phyloP scores from a whole-genome alignment of 768 basidiomycete species.

The Suillus clintonianus region DNA sequence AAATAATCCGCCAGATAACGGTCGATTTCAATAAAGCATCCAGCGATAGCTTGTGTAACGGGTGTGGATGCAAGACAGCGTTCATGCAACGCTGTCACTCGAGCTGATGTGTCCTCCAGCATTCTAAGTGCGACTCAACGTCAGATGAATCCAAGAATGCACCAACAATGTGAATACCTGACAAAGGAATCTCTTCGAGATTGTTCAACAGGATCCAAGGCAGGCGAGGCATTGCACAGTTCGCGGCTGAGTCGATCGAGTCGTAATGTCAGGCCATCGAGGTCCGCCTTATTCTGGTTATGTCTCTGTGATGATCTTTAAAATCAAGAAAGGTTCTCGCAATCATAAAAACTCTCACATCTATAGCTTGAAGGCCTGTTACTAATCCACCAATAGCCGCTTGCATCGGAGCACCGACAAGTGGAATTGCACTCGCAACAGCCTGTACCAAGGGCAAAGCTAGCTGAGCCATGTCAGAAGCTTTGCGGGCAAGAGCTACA shows the following conservation, averaged over 20 bases:
- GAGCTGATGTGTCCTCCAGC: background rate
- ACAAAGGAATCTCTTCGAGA: background rate
- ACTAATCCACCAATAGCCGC: background rate
- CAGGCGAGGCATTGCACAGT: background rate
- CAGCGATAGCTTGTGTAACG: background rate
- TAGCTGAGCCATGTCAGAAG: background rate
- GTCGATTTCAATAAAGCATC: background rate
- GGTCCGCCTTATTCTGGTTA: background rate
- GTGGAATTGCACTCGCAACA: background rate
- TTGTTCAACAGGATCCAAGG: background rate
- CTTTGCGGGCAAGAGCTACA: background rate
- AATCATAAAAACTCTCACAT: background rate
- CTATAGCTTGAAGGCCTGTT: background rate
- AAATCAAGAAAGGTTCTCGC: background rate
- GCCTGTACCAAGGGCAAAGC: background rate
- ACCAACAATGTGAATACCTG: background rate
- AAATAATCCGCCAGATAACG: background rate
- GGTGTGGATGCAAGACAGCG: background rate
- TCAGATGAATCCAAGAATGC: background rate
- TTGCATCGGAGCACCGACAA: background rate
- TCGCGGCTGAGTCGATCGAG: background rate
- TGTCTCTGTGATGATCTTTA: background rate
- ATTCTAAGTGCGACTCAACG: background rate
- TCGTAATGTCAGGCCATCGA: background rate
- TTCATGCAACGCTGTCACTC: background rate